These are phyloP conservation scores for Trapa bicornis DNA, from an alignment of 345 rosid species.

Conservation along the genomic window DNA sequence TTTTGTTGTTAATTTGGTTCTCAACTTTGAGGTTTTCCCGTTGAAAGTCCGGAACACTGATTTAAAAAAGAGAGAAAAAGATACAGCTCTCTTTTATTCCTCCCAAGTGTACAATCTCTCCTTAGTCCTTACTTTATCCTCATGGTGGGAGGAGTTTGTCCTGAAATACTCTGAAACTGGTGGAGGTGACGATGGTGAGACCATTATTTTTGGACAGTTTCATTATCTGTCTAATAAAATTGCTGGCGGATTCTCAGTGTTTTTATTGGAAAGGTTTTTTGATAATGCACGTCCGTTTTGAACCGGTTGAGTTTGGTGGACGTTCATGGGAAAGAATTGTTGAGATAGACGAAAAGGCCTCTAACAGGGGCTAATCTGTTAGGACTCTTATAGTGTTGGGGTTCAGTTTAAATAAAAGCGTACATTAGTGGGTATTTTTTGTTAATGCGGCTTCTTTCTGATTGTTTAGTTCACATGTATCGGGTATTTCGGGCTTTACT, in stretches of 20 bases:
- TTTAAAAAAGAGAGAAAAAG: not conserved
- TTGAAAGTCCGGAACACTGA: not conserved
- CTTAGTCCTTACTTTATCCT: not conserved
- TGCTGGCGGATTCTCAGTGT: not conserved
- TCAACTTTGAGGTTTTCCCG: not conserved
- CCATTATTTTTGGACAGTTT: not conserved
- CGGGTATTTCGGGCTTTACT: too few species aligned
- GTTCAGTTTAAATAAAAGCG: too few species aligned
- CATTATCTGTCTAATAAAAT: not conserved
- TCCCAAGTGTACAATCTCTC: not conserved
- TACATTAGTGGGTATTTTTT: too few species aligned
- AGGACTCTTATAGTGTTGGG: too few species aligned
- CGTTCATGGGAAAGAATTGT: too few species aligned
- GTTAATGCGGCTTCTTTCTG: too few species aligned
- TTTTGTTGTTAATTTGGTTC: not conserved
- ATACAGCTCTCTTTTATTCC: not conserved
- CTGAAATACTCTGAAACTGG: not conserved
- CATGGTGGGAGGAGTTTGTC: conserved; percentile 3
- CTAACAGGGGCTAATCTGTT: too few species aligned
- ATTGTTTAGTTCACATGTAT: too few species aligned
- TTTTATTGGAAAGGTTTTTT: not conserved
- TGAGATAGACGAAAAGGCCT: too few species aligned
- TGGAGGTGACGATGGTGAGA: not conserved
- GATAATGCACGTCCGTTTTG: not conserved
- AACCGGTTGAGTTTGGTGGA: not conserved